Percentiles rank a stretch among this genome's conserved stretches.
Evolutionary conservation across 345 rosid genomes (phyloP).

Genomic region (Kandelia obovata): DNA sequence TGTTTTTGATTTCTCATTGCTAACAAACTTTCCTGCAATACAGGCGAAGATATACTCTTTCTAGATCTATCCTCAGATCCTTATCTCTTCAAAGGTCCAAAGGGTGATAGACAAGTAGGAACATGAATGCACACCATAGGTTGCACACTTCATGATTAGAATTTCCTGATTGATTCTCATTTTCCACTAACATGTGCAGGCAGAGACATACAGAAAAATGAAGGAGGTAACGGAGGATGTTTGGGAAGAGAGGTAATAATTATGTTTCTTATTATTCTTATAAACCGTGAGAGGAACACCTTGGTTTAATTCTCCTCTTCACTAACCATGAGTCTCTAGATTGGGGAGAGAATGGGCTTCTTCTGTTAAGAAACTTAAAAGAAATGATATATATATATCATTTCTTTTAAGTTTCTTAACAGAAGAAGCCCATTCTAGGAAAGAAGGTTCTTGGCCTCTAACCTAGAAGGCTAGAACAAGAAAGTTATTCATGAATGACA

Average conservation of each 20-base stretch:
- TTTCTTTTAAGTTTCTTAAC: neutral
- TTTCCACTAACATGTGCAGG: constrained; percentile 42
- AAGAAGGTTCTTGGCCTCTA: neutral
- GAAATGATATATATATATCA: neutral
- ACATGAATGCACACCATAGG: neutral
- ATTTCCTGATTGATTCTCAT: neutral
- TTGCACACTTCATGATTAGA: neutral
- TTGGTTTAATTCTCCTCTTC: neutral
- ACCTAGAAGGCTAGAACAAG: neutral
- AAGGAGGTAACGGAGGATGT: constrained; percentile 62
- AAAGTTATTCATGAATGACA: neutral
- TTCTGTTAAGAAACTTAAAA: neutral
- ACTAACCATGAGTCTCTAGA: neutral
- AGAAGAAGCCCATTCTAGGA: neutral
- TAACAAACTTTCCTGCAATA: constrained; percentile 3
- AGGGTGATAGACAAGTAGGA: constrained; percentile 86
- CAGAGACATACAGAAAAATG: constrained; percentile 91
- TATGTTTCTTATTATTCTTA: neutral
- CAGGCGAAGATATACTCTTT: constrained; percentile 83
- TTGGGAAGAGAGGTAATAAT: constrained; percentile 89
- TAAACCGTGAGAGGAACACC: neutral
- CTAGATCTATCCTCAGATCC: constrained; percentile 88
- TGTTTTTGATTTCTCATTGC: neutral
- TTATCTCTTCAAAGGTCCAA: constrained; percentile 78
- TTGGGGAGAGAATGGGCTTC: neutral